Evolutionary conservation across 1,139 yeast species (phyloP).

Genomic region (Lodderomyces parapsilosis): DNA sequence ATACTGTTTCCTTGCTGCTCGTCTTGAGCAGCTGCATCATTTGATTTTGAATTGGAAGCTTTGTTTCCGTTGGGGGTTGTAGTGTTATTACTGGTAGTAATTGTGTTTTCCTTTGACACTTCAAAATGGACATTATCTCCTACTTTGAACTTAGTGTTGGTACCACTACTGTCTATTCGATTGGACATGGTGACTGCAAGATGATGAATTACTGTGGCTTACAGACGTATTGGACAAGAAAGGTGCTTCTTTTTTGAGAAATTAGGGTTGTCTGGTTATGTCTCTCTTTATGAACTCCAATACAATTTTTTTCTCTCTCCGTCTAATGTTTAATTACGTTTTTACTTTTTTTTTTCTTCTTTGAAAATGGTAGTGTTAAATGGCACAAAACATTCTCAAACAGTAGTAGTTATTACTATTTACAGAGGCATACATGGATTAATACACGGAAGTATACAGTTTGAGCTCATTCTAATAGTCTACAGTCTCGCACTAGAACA

Average conservation of each 20-base stretch:
- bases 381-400: background rate
- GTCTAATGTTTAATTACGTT: background rate
- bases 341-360: too few relatives aligned
- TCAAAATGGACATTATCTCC: constrained; percentile 67
- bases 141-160: constrained; percentile 13
- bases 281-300: background rate
- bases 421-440: too few relatives aligned
- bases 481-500: too few relatives aligned
- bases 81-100: background rate
- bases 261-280: too few relatives aligned
- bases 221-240: background rate
- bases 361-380: constrained; percentile 1
- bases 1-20: background rate
- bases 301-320: background rate
- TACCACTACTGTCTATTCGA: background rate
- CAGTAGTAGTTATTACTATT: too few relatives aligned
- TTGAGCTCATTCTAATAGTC: too few relatives aligned
- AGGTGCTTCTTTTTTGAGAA: too few relatives aligned
- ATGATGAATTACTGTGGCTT: background rate
- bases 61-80: constrained; percentile 5
- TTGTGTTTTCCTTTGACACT: constrained; percentile 23
- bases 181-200: background rate
- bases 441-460: too few relatives aligned
- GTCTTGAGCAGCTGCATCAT: constrained; percentile 2
- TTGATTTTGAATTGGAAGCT: background rate